A percentile compares a stretch with the other conserved stretches of the same genome.
Evolutionary conservation across 306 rosid species (phyloP).

Genomic region (Pachyrhizus erosus): DNA sequence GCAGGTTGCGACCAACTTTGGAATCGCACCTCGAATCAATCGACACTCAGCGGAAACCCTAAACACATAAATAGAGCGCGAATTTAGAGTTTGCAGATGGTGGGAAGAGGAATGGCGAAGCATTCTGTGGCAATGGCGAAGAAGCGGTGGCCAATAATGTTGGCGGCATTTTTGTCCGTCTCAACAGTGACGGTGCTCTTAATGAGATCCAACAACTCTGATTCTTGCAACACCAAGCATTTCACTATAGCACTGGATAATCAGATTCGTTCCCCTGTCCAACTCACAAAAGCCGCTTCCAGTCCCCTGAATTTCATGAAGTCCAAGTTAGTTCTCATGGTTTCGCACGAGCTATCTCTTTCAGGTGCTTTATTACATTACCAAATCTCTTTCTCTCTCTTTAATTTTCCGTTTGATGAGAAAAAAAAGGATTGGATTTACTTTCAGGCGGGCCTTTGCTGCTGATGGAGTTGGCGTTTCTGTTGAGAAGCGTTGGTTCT

Average conservation of each 20-base stretch:
- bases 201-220: conserved; percentile 54
- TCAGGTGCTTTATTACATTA: conserved; percentile 45
- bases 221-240: conserved; percentile 54
- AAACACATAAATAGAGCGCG: not conserved
- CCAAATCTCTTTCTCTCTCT: not conserved
- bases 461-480: conserved; percentile 83
- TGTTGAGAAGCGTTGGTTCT: conserved; percentile 75
- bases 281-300: conserved; percentile 23
- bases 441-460: conserved; percentile 67
- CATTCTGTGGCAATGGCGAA: conserved; percentile 64
- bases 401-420: not conserved
- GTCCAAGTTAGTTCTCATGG: conserved; percentile 87
- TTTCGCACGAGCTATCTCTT: conserved; percentile 84
- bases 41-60: not conserved
- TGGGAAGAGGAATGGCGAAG: conserved; percentile 8
- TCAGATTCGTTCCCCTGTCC: conserved; percentile 47
- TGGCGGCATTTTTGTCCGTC: conserved; percentile 30
- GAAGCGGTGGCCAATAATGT: conserved; percentile 58
- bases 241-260: not conserved
- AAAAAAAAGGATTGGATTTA: not conserved
- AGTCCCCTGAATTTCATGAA: conserved; percentile 77
- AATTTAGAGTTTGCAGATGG: not conserved
- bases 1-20: not conserved
- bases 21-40: not conserved
- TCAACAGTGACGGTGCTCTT: conserved; percentile 38